Conservation (phyloP, 2,329 filamentous ascomycete species). For the Sporothrix dimorphospora region DNA sequence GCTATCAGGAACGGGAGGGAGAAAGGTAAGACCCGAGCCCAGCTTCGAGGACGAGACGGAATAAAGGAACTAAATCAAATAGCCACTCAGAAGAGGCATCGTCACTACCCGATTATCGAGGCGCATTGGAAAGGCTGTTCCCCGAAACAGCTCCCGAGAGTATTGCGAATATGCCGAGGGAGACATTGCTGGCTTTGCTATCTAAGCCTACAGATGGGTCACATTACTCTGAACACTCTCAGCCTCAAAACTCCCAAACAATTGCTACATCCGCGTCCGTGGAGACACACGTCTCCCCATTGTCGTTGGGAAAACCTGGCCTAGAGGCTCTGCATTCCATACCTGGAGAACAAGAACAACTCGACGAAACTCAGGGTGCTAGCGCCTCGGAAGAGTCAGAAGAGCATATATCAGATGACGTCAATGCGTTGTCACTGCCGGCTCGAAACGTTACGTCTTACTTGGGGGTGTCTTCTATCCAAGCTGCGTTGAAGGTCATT, state of each 20-base stretch:
- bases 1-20: background rate
- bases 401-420: constrained; percentile 8
- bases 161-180: background rate
- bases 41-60: background rate
- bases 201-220: background rate
- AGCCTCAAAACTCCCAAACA: background rate
- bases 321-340: constrained; percentile 10
- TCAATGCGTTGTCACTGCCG: constrained; percentile 16
- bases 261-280: background rate
- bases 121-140: constrained; percentile 7
- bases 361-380: background rate
- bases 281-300: constrained; percentile 1
- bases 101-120: background rate
- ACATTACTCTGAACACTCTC: background rate
- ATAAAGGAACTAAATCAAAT: background rate
- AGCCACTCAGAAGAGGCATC: background rate
- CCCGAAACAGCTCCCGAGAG: background rate
- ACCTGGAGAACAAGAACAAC: background rate
- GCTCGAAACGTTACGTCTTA: background rate
- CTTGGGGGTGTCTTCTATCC: constrained; percentile 10
- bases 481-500: constrained; percentile 5
- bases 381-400: background rate
- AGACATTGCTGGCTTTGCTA: background rate
- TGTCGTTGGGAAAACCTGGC: background rate
- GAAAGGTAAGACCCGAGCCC: background rate